Base-by-base conservation (phyloP, 2,329 filamentous ascomycete genomes). In the Colletotrichum filicis region DNA sequence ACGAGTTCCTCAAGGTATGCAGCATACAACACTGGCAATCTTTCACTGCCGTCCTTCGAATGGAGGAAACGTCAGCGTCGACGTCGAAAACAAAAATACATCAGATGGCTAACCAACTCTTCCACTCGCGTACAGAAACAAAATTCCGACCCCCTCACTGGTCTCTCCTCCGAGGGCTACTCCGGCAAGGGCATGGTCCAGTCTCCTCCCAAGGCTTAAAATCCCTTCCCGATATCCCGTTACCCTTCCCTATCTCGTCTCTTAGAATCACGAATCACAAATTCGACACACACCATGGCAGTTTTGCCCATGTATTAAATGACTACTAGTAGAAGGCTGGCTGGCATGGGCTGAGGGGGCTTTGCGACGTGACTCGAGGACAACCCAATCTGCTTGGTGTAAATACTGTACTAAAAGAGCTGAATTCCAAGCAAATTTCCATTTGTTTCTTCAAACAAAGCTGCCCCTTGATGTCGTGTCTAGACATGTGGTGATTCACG, bases 1-100 rank as follows among this genome's bases (percentile, higher is more conserved):
- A 99, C 86, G 97, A 98, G 88, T 97, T 94, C 85, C 89, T 98
- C 84, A 95, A 92, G 91, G 96, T 97, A 64, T 55, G 58, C 53
- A 2, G 12, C 6, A 12, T 42, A 16, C 37, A 42, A 26, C 16
- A 32, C 14, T 35, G 42, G 42, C 30, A 32, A 32, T 11, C 8
- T 32, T 32, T 11, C 30, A 32, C 30, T 32, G 30, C 30, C 30
- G 9, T 32, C 30, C 30, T 32, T 8, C 5, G 30, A 32, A 32
- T 32, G 3, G 42, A 1, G 32, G 32, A 2, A 9, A 30, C 11
- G 49, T 26, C n/a, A 4, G 11, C 11, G 32, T 5, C 9, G 35
- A 42, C 37, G 37, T 19, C 6, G 14, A 19, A 42, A 19, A 42
- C 37, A 19, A 16, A 37, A 42, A 42, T 16, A 16, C 2, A 42